phyloP scores from a whole-genome alignment of 164 flowering plant species.

The Vitis amurensis region DNA sequence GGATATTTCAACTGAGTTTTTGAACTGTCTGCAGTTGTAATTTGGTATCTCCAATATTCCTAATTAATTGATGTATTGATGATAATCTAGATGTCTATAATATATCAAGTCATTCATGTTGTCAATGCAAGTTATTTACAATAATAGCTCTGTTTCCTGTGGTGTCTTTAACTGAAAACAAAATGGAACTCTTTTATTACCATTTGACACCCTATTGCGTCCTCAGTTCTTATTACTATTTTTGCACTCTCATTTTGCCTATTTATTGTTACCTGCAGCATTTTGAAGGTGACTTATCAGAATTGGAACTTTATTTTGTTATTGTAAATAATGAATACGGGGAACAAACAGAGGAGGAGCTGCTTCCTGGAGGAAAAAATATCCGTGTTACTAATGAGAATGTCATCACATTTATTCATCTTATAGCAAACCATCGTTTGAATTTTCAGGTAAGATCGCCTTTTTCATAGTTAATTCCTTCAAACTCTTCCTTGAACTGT shows the following conservation, averaged over 20 bases:
- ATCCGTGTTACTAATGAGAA: conserved; percentile 85
- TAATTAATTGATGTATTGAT: too few species aligned
- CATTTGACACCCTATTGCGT: not conserved
- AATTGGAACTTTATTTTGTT: conserved; percentile 88
- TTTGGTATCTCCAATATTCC: too few species aligned
- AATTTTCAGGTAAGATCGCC: conserved; percentile 66
- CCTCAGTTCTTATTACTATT: not conserved
- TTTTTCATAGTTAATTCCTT: not conserved
- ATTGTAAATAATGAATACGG: conserved; percentile 94
- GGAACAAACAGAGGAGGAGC: conserved; percentile 92
- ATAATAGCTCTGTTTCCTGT: too few species aligned
- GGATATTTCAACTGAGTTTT: too few species aligned
- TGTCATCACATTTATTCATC: conserved; percentile 86
- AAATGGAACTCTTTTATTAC: too few species aligned
- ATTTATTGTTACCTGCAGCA: conserved; percentile 48
- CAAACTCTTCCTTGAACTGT: too few species aligned
- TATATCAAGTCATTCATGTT: too few species aligned
- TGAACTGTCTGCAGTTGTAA: too few species aligned
- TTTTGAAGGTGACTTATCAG: conserved; percentile 77
- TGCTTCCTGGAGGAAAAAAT: conserved; percentile 80
- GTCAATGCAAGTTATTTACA: too few species aligned
- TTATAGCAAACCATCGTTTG: conserved; percentile 83
- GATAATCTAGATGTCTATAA: too few species aligned
- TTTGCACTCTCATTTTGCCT: not conserved
- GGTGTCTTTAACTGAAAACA: too few species aligned